Base-by-base conservation (phyloP, 352 stramenopile species). In the Phytophthora macrochlamydospora region DNA sequence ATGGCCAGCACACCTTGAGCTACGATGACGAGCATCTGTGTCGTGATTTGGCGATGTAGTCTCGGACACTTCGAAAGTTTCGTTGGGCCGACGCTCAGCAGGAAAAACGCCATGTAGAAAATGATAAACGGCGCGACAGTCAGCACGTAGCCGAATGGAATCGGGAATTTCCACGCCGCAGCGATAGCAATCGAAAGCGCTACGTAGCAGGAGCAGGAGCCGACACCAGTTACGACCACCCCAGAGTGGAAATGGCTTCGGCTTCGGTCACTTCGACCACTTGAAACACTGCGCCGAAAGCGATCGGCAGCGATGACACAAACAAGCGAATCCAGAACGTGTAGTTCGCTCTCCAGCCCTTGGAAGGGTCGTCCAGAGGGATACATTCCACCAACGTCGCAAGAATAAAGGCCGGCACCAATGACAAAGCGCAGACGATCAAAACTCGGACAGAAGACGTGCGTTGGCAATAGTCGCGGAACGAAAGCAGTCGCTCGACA, bases 271-370 rank as follows among this genome's bases (percentile, higher is more conserved):
- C 50, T 1, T 29, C 32, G 2, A 42, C 33, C 4, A 51, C 28
- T 29, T 63, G 56, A 31, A 67, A 8, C 4, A 56, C 13, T 24
- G 38, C 30, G n/a, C 33, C 46, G 2, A 69, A 45, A 29, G 42
- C 44, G 31, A 53, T 40, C 7, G 63, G 44, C 4, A 63, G 42
- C 2, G n/a, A 55, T 13, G 56, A 68, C 33, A 69, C 31, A 32
- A 66, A 61, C n/a, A 62, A n/a, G 3, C 67, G 67, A 12, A 73
- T 45, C 49, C 43, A 79, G 37, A 65, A 57, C n/a, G 46, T 44
- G 38, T 65, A 64, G 56, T 76, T 79, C 11, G 44, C 59, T 32
- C 40, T 42, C 56, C 62, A 73, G 2, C 62, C 62, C 11, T 24
- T 24, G 18, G 18, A 24, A 24, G 18, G 18, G 0, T 24, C 18